Percentiles rank a stretch among this genome's conserved stretches.
Conservation (phyloP, 2,329 filamentous ascomycete genomes). For the Fusarium veterinarium region DNA sequence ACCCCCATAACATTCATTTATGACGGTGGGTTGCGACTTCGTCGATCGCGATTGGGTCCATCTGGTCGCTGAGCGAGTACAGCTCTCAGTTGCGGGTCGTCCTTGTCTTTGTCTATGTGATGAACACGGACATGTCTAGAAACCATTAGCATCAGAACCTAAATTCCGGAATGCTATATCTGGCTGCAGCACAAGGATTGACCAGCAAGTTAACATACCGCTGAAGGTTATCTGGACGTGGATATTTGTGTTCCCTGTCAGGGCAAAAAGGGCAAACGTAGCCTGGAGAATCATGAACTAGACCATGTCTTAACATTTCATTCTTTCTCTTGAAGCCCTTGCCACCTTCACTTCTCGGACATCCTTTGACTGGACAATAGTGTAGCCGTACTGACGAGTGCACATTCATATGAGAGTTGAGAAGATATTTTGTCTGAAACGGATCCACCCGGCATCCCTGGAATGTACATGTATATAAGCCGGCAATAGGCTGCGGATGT, state of each 20-base stretch:
- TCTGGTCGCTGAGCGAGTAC: slow-evolving; percentile 89
- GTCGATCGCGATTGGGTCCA: slow-evolving; percentile 82
- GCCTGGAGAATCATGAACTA: slow-evolving; percentile 93
- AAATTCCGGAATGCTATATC: background rate
- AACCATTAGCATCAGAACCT: slow-evolving; percentile 11
- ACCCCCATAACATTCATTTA: slow-evolving; percentile 22
- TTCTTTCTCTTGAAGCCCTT: slow-evolving; percentile 79
- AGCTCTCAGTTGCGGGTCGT: slow-evolving; percentile 82
- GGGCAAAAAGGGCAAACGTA: slow-evolving; percentile 98
- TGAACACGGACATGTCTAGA: slow-evolving; percentile 90
- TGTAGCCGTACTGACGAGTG: slow-evolving; percentile 74
- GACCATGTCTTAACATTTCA: slow-evolving; percentile 79
- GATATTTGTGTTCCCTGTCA: slow-evolving; percentile 93
- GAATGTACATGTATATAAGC: slow-evolving; percentile 67
- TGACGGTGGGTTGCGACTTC: slow-evolving; percentile 68
- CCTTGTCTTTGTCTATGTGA: slow-evolving; percentile 88
- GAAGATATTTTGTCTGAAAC: slow-evolving; percentile 80
- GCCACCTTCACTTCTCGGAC: slow-evolving; percentile 70
- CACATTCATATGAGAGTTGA: slow-evolving; percentile 83
- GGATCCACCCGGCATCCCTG: slow-evolving; percentile 75
- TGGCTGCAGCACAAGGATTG: background rate
- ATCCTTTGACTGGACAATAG: slow-evolving; percentile 72
- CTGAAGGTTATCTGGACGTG: slow-evolving; percentile 94
- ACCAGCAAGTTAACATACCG: slow-evolving; percentile 65
- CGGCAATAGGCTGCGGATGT: slow-evolving; percentile 61